These are phyloP conservation scores for Wickerhamomyces queroliae DNA, from an alignment of 805 yeast species.

Conservation along the genomic window DNA sequence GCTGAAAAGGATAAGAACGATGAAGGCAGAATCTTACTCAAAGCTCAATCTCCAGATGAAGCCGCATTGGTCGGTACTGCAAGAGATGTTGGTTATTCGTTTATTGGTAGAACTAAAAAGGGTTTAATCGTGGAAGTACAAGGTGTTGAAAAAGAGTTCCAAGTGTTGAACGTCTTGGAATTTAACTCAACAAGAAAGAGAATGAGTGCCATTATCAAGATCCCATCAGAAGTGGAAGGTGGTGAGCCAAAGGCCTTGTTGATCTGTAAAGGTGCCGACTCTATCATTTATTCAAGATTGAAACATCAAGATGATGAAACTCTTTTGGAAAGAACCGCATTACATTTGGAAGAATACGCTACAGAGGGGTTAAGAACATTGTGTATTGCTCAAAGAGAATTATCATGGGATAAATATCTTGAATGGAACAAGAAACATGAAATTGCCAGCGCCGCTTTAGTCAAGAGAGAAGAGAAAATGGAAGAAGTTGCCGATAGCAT, in stretches of 20 bases:
- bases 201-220: constrained; percentile 76
- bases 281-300: constrained; percentile 67
- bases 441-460: constrained; percentile 58
- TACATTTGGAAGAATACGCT: constrained; percentile 72
- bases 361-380: constrained; percentile 80
- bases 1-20: constrained; percentile 60
- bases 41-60: constrained; percentile 85
- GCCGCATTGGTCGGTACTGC: constrained; percentile 83
- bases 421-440: constrained; percentile 61
- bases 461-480: constrained; percentile 63
- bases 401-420: constrained; percentile 54
- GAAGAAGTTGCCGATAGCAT: constrained; percentile 71
- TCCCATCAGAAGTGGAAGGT: constrained; percentile 42
- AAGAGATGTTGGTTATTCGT: constrained; percentile 67
- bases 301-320: constrained; percentile 38
- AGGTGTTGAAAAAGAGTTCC: constrained; percentile 66
- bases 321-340: constrained; percentile 57
- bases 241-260: constrained; percentile 55
- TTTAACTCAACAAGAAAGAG: constrained; percentile 83
- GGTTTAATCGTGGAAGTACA: constrained; percentile 65
- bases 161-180: constrained; percentile 64
- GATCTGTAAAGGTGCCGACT: constrained; percentile 84
- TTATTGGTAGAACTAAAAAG: constrained; percentile 57
- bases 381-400: constrained; percentile 69
- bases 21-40: constrained; percentile 48